Evolutionary conservation across 75 land plant genomes (phyloP).

Genomic region (Cryptomeria japonica): DNA sequence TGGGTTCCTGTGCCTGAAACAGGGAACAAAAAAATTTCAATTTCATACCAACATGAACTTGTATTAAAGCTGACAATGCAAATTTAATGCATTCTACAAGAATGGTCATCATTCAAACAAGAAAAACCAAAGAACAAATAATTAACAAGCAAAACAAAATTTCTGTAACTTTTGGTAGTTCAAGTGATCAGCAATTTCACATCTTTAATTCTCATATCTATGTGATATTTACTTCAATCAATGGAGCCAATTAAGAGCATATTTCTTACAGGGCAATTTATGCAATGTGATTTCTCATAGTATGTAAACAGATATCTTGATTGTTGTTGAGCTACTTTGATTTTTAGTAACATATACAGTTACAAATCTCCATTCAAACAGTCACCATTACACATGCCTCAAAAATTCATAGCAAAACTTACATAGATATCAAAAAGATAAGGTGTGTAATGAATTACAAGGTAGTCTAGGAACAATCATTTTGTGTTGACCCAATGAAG

Average conservation of each 20-base stretch:
- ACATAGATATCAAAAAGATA: no score
- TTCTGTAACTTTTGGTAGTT: background rate
- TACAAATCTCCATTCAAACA: background rate
- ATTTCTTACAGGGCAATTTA: background rate
- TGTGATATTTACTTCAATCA: background rate
- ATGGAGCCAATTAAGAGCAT: background rate
- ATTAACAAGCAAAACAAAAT: background rate
- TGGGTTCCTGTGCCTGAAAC: slow-evolving; percentile 37
- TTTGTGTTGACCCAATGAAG: no score
- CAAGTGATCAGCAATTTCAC: background rate
- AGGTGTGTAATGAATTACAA: background rate
- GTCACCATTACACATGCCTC: background rate
- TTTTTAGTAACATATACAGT: background rate
- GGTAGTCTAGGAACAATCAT: background rate
- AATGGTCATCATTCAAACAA: background rate
- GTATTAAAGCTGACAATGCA: background rate
- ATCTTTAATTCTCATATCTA: background rate
- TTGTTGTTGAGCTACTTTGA: background rate
- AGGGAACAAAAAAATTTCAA: background rate
- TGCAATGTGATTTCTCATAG: background rate
- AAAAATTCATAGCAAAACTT: no score
- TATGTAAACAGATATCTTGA: background rate
- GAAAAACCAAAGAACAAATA: background rate
- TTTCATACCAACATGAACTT: background rate
- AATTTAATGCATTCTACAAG: background rate